Conservation (phyloP, 2,329 filamentous ascomycete species). For the Talaromyces sp. region DNA sequence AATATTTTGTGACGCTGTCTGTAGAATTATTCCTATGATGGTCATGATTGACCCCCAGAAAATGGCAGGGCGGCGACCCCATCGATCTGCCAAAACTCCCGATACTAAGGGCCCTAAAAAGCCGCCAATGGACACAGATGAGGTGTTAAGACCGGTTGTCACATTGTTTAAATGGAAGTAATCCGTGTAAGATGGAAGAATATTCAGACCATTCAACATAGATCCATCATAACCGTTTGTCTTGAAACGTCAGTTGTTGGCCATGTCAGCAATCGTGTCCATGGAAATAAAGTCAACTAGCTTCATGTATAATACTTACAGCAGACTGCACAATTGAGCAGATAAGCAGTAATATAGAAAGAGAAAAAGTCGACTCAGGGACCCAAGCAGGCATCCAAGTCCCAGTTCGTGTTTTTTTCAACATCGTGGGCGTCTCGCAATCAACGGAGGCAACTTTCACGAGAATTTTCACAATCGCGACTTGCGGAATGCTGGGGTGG, state of each 20-base stretch:
- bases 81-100: conserved; percentile 46
- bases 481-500: not conserved
- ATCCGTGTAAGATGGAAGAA: conserved; percentile 58
- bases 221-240: conserved; percentile 49
- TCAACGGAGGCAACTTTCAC: no score
- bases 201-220: conserved; percentile 61
- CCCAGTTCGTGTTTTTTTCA: conserved; percentile 42
- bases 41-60: conserved; percentile 47
- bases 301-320: no score
- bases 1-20: conserved; percentile 54
- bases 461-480: no score
- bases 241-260: conserved; percentile 10
- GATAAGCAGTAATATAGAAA: conserved; percentile 47
- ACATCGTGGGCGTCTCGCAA: conserved; percentile 33
- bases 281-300: no score
- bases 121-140: conserved; percentile 58
- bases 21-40: conserved; percentile 50
- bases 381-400: conserved; percentile 54
- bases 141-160: conserved; percentile 59
- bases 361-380: conserved; percentile 44
- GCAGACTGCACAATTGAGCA: conserved; percentile 52
- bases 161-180: conserved; percentile 60
- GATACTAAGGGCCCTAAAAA: conserved; percentile 50
- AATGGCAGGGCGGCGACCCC: conserved; percentile 50
- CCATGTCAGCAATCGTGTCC: not conserved